phyloP scores from a whole-genome alignment of 2,329 filamentous ascomycete species.

The Fusarium drepaniforme region DNA sequence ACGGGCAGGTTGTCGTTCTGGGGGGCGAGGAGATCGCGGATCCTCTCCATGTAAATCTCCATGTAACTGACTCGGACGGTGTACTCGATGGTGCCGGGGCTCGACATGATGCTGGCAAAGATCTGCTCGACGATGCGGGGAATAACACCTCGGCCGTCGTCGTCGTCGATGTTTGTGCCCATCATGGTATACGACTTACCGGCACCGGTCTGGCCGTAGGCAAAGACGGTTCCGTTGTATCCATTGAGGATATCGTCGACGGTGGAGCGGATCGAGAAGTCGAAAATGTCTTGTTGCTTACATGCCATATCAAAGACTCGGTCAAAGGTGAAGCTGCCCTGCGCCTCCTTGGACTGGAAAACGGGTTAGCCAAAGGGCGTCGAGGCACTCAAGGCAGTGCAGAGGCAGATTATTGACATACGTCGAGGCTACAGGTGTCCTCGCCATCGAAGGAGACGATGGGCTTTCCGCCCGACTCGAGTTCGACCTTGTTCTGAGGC shows the following conservation, averaged over 20 bases:
- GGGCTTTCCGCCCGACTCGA: constrained; percentile 89
- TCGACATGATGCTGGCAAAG: constrained; percentile 93
- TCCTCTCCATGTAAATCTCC: constrained; percentile 99
- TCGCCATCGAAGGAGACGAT: constrained; percentile 91
- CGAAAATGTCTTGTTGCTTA: constrained; percentile 93
- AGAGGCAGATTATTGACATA: constrained; percentile 59
- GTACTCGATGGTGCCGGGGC: constrained; percentile 94
- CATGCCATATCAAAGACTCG: constrained; percentile 96
- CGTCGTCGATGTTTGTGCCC: constrained; percentile 86
- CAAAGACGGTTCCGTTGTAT: constrained; percentile 99
- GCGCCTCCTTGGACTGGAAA: constrained; percentile 81
- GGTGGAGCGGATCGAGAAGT: constrained; percentile 95
- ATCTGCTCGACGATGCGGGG: constrained; percentile 98
- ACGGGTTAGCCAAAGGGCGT: constrained; percentile 39
- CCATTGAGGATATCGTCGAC: constrained; percentile 99
- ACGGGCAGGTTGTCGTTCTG: constrained; percentile 96
- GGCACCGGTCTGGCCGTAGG: constrained; percentile 97
- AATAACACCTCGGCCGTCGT: constrained; percentile 90
- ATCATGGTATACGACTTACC: constrained; percentile 99
- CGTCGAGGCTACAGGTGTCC: constrained; percentile 88
- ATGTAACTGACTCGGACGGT: constrained; percentile 99
- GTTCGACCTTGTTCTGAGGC: constrained; percentile 95
- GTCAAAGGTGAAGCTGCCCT: constrained; percentile 94
- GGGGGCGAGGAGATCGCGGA: constrained; percentile 91
- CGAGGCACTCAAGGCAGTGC: not conserved